phyloP scores from a whole-genome alignment of 441 rosid genomes.

The Populus hybrid region DNA sequence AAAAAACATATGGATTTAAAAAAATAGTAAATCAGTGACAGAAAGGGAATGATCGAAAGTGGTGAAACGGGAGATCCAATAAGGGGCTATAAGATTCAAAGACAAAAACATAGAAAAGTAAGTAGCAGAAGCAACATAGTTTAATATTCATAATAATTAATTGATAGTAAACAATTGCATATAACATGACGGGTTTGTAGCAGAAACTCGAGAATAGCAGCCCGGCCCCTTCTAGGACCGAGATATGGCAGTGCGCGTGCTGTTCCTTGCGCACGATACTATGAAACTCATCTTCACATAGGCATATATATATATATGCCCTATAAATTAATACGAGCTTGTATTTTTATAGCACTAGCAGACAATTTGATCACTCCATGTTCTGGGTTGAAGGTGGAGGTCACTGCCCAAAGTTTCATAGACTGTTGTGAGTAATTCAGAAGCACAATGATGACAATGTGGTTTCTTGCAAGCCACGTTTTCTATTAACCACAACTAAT shows the following conservation, averaged over 20 bases:
- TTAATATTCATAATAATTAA: background rate
- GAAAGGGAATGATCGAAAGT: slow-evolving; percentile 28
- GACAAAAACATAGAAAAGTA: slow-evolving; percentile 22
- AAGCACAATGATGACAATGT: slow-evolving; percentile 21
- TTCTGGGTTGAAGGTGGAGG: background rate
- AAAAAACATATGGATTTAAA: background rate
- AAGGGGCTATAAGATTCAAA: slow-evolving; percentile 19
- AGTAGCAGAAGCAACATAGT: background rate
- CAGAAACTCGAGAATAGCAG: slow-evolving; percentile 11
- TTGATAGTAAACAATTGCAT: background rate
- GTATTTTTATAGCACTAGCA: background rate
- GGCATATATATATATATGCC: too few relatives aligned
- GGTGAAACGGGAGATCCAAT: slow-evolving; percentile 35
- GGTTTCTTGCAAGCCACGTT: slow-evolving; percentile 15
- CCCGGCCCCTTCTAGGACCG: background rate
- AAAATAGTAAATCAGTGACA: background rate
- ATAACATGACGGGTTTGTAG: slow-evolving; percentile 8
- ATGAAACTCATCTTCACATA: slow-evolving; percentile 12
- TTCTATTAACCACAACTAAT: background rate
- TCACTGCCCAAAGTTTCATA: background rate
- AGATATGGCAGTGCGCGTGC: slow-evolving; percentile 38
- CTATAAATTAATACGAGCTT: background rate
- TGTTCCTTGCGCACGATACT: slow-evolving; percentile 47
- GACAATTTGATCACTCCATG: slow-evolving; percentile 8
- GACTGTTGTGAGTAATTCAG: slow-evolving; percentile 8